Conservation (phyloP, 768 basidiomycete species). For the Phylloporus arenicola region DNA sequence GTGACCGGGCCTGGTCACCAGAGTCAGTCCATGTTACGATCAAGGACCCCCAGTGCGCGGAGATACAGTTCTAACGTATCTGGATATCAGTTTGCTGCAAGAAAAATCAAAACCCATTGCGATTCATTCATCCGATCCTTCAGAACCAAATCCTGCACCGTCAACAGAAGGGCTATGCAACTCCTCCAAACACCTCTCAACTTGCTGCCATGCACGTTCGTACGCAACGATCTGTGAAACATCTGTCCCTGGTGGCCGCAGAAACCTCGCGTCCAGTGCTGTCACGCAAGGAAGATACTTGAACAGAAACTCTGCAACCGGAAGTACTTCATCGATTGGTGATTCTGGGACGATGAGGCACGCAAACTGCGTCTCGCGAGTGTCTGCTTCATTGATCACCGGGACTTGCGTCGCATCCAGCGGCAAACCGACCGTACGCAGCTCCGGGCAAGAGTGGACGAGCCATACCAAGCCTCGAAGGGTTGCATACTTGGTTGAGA, state of each 20-base stretch:
- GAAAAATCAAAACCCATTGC: background rate
- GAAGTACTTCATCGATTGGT: constrained; percentile 4
- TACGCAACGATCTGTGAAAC: background rate
- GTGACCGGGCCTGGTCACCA: too few species aligned
- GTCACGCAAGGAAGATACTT: constrained; percentile 3
- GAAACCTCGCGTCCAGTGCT: background rate
- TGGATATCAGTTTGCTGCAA: background rate
- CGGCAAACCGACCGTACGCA: background rate
- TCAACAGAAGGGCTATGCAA: background rate
- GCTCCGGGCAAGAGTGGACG: background rate
- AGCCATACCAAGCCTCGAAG: constrained; percentile 7
- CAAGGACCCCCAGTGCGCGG: too few species aligned
- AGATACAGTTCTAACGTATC: too few species aligned
- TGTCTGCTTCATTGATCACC: background rate
- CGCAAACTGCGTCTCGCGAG: background rate
- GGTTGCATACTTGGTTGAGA: constrained; percentile 5
- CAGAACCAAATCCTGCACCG: background rate
- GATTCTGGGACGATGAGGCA: constrained; percentile 6
- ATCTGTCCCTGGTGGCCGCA: background rate
- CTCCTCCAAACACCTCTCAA: background rate
- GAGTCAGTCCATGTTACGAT: too few species aligned
- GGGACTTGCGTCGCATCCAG: constrained; percentile 15
- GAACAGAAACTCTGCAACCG: constrained; percentile 11
- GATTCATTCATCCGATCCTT: background rate
- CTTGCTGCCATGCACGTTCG: background rate